A percentile compares a stretch with the other conserved stretches of the same genome.
Evolutionary conservation across 257 asterid species (phyloP).

Genomic region (Lycium barbarum): DNA sequence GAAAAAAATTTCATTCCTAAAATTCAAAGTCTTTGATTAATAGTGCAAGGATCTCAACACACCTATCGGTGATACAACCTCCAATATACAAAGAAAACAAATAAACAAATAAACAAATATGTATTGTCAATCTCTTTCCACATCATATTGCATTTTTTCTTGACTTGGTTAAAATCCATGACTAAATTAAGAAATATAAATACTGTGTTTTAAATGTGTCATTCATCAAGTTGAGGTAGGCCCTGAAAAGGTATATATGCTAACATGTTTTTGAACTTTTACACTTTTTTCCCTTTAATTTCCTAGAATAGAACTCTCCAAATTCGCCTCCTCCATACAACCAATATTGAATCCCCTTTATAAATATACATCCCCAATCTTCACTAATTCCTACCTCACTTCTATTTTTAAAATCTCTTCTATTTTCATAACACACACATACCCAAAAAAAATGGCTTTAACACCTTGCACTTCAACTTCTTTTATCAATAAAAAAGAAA

Average conservation of each 20-base stretch:
- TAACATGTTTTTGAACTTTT: slow-evolving; percentile 45
- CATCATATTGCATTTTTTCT: neutral
- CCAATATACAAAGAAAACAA: neutral
- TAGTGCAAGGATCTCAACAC: neutral
- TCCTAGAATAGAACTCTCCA: slow-evolving; percentile 55
- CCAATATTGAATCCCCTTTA: slow-evolving; percentile 43
- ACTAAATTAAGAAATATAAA: neutral
- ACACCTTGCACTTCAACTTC: slow-evolving; percentile 76
- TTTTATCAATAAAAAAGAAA: slow-evolving; percentile 60
- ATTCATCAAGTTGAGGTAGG: neutral
- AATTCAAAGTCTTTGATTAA: neutral
- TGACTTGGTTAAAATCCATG: neutral
- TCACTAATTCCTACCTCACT: slow-evolving; percentile 46
- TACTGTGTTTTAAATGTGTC: neutral
- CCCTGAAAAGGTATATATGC: slow-evolving; percentile 34
- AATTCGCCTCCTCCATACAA: slow-evolving; percentile 46
- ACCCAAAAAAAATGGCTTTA: slow-evolving; percentile 56
- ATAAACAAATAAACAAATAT: neutral
- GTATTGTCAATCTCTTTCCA: neutral
- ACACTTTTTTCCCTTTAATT: slow-evolving; percentile 52
- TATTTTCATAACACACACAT: neutral
- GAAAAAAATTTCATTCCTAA: too few species aligned
- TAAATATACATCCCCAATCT: slow-evolving; percentile 46
- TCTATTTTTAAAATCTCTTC: neutral
- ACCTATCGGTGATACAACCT: neutral